phyloP scores from a whole-genome alignment of 345 rosid species.

The Turnera subulata region DNA sequence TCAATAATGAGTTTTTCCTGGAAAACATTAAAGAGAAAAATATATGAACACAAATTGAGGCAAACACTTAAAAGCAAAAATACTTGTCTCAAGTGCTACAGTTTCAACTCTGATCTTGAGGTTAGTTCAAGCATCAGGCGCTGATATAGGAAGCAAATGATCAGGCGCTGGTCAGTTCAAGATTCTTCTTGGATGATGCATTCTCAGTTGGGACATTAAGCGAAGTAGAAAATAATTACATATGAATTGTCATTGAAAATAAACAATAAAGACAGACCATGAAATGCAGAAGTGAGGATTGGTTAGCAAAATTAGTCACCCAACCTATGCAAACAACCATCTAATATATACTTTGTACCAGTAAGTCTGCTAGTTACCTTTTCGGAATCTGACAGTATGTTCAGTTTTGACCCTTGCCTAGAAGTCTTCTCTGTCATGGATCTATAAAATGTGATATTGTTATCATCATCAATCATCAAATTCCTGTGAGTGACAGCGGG shows the following conservation, averaged over 20 bases:
- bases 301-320: neutral
- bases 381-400: slow-evolving; percentile 73
- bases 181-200: no score
- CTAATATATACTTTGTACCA: slow-evolving; percentile 5
- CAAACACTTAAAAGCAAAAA: slow-evolving; percentile 11
- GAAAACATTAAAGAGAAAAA: slow-evolving; percentile 12
- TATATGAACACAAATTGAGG: neutral
- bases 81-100: neutral
- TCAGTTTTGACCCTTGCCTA: slow-evolving; percentile 55
- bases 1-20: slow-evolving; percentile 84
- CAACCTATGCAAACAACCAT: neutral
- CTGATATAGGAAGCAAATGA: no score
- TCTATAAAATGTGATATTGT: slow-evolving; percentile 42
- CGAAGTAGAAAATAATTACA: neutral
- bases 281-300: neutral
- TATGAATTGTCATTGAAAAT: neutral
- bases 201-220: no score
- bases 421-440: slow-evolving; percentile 62
- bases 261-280: neutral
- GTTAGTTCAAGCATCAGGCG: neutral
- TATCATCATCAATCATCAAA: slow-evolving; percentile 39
- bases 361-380: slow-evolving; percentile 48
- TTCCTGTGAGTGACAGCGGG: slow-evolving; percentile 35
- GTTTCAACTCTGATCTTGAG: no score
- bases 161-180: no score